These are phyloP conservation scores for Populus hybrid DNA, from an alignment of 441 rosid genomes.

Conservation along the genomic window DNA sequence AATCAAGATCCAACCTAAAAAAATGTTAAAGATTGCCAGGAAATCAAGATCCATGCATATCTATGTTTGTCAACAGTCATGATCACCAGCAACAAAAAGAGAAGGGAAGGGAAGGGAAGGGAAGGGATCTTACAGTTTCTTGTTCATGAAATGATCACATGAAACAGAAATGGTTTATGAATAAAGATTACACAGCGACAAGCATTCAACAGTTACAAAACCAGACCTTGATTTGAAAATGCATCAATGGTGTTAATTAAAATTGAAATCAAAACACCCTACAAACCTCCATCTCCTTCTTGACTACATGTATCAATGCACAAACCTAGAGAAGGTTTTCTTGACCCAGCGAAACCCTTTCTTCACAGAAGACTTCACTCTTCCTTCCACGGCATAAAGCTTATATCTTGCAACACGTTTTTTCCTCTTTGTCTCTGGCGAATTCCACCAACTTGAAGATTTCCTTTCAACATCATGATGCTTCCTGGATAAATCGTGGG, in stretches of 20 bases:
- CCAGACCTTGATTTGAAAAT: background rate
- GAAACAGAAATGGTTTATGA: background rate
- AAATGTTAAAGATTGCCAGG: background rate
- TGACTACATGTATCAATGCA: slow-evolving; percentile 19
- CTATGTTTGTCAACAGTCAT: background rate
- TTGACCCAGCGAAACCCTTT: slow-evolving; percentile 54
- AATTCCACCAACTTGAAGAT: slow-evolving; percentile 40
- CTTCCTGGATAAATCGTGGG: background rate
- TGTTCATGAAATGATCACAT: background rate
- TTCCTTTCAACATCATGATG: background rate
- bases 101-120: background rate
- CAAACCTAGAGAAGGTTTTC: slow-evolving; percentile 40
- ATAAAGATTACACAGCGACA: background rate
- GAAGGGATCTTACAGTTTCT: background rate
- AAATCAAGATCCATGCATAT: background rate
- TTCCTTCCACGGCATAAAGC: slow-evolving; percentile 50
- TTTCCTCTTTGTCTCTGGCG: slow-evolving; percentile 50
- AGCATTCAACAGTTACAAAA: background rate
- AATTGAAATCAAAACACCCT: too few species aligned
- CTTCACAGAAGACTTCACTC: slow-evolving; percentile 39
- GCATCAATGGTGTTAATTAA: background rate
- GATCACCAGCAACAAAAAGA: background rate
- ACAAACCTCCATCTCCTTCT: background rate
- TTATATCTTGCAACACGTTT: slow-evolving; percentile 55
- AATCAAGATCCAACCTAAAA: background rate